Conservation (phyloP, 768 basidiomycete genomes). For the Panus rudis region DNA sequence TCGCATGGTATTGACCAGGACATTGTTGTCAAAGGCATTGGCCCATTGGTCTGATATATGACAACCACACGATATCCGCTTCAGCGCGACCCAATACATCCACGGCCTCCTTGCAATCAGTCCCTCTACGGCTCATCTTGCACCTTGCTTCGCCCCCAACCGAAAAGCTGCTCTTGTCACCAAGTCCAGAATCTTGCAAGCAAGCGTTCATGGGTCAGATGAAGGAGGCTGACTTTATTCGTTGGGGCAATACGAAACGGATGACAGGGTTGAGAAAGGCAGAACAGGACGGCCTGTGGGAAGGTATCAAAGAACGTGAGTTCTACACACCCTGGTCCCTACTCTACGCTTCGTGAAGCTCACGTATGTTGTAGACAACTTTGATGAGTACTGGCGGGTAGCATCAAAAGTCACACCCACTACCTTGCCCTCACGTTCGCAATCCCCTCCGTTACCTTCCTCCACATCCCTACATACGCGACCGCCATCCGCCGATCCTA, state of each 20-base stretch:
- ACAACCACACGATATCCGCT: conserved; percentile 65
- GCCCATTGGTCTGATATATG: conserved; percentile 93
- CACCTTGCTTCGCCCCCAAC: conserved; percentile 85
- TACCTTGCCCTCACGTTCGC: conserved; percentile 52
- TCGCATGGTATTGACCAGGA: not conserved
- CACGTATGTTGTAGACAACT: conserved; percentile 62
- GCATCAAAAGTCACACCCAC: conserved; percentile 90
- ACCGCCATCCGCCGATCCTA: conserved; percentile 58
- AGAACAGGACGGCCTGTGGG: conserved; percentile 97
- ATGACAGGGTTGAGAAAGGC: conserved; percentile 86
- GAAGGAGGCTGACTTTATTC: conserved; percentile 94
- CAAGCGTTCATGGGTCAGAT: conserved; percentile 92
- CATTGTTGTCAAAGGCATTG: conserved; percentile 68
- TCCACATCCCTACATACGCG: conserved; percentile 58
- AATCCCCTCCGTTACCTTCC: conserved; percentile 44
- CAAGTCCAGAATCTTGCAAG: conserved; percentile 81
- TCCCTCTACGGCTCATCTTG: conserved; percentile 72
- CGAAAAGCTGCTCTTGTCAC: conserved; percentile 77
- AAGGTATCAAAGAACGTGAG: conserved; percentile 91
- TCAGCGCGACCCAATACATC: conserved; percentile 39
- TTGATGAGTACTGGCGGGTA: conserved; percentile 91
- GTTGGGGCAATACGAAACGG: conserved; percentile 94
- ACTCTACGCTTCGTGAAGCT: not conserved
- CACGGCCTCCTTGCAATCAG: conserved; percentile 32
- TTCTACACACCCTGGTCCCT: conserved; percentile 6